phyloP scores from a whole-genome alignment of 108 stramenopile genomes.

The Schizochytrium sp. region DNA sequence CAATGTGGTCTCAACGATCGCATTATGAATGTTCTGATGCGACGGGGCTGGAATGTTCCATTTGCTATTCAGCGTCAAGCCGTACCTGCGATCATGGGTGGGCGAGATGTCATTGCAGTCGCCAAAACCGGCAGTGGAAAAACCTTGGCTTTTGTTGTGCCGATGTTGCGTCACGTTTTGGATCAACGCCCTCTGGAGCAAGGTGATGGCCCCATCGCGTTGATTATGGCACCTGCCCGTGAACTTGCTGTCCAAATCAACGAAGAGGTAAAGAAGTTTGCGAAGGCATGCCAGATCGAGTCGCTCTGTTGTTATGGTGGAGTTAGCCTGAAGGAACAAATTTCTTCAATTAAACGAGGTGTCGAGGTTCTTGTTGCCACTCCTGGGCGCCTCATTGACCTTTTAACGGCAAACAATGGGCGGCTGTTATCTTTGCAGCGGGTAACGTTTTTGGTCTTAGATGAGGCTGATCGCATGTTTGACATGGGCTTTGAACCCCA shows the following conservation, averaged over 20 bases:
- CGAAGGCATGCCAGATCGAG: conserved; percentile 60
- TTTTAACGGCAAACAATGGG: conserved; percentile 97
- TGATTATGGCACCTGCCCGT: conserved; percentile 94
- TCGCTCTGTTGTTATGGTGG: conserved; percentile 94
- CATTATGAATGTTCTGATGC: conserved; percentile 68
- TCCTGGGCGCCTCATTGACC: conserved; percentile 98
- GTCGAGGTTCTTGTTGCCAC: conserved; percentile 97
- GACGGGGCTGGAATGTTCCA: conserved; percentile 79
- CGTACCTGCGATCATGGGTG: conserved; percentile 96
- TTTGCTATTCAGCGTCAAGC: conserved; percentile 98
- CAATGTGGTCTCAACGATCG: conserved; percentile 55
- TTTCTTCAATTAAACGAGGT: conserved; percentile 94
- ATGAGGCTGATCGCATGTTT: conserved; percentile 99
- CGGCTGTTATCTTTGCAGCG: conserved; percentile 85
- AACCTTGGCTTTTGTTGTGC: conserved; percentile 93
- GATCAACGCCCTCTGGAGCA: conserved; percentile 91
- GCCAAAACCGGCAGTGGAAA: conserved; percentile 98
- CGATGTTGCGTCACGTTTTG: conserved; percentile 91
- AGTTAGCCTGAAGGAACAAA: conserved; percentile 94
- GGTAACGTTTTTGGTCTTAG: conserved; percentile 94
- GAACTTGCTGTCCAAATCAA: conserved; percentile 97
- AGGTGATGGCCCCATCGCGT: conserved; percentile 94
- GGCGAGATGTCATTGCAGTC: conserved; percentile 97
- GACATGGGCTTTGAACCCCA: conserved; percentile 99
- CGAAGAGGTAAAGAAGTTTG: conserved; percentile 79